phyloP scores from a whole-genome alignment of 768 basidiomycete species.

The Lentinula sp. region DNA sequence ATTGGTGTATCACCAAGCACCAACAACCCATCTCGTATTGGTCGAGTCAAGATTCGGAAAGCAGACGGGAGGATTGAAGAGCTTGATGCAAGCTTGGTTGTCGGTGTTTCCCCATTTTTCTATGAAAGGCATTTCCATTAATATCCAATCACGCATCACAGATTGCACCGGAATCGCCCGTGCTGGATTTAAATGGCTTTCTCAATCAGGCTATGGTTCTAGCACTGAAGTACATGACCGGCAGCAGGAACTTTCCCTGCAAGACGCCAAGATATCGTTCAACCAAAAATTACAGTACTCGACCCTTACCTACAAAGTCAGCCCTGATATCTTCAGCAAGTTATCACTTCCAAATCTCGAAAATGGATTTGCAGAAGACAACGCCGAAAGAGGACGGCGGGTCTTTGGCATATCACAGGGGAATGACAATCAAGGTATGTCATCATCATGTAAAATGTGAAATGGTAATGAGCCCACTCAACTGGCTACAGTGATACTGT shows the following conservation, averaged over 20 bases:
- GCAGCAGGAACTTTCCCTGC: neutral
- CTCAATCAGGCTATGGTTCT: constrained; percentile 5
- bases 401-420: neutral
- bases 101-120: constrained; percentile 8
- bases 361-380: constrained; percentile 1
- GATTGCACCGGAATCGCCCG: constrained; percentile 15
- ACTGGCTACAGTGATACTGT: neutral
- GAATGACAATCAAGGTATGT: constrained; percentile 2
- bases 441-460: constrained; percentile 2
- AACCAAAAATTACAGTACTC: constrained; percentile 15
- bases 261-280: constrained; percentile 8
- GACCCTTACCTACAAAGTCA: constrained; percentile 9
- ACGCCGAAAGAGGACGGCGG: constrained; percentile 2
- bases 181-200: constrained; percentile 13
- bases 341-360: constrained; percentile 8
- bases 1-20: constrained; percentile 3
- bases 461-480: constrained; percentile 7
- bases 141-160: neutral
- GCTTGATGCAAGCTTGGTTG: constrained; percentile 11
- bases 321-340: constrained; percentile 3
- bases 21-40: neutral
- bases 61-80: neutral
- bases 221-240: neutral
- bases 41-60: constrained; percentile 9
- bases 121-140: neutral